phyloP scores from a whole-genome alignment of 2,329 filamentous ascomycete genomes.

The Tolypocladium ophioglossoides region DNA sequence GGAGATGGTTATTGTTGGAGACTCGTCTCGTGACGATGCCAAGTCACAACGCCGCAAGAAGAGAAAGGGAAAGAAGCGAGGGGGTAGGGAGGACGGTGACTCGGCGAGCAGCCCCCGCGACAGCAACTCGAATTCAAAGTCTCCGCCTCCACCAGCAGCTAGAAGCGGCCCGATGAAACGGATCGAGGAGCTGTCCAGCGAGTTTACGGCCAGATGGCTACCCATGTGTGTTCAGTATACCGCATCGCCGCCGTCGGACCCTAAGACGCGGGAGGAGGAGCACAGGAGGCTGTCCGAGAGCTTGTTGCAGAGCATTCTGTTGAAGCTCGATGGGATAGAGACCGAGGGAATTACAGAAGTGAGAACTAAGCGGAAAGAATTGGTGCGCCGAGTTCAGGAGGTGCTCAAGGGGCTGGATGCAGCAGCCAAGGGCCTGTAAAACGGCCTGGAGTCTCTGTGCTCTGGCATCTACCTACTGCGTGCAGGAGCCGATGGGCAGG shows the following conservation, averaged over 20 bases:
- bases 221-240: constrained; percentile 55
- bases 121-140: constrained; percentile 28
- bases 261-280: constrained; percentile 60
- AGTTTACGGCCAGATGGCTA: constrained; percentile 54
- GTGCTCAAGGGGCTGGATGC: constrained; percentile 55
- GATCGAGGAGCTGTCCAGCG: constrained; percentile 52
- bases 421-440: constrained; percentile 18
- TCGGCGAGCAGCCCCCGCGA: constrained; percentile 33
- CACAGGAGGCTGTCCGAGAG: constrained; percentile 68
- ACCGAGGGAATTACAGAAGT: constrained; percentile 58
- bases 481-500: background rate
- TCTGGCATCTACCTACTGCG: background rate
- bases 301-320: constrained; percentile 61
- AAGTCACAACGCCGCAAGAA: constrained; percentile 27
- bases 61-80: constrained; percentile 33
- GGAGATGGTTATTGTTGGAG: constrained; percentile 35
- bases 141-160: constrained; percentile 15
- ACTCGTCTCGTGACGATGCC: constrained; percentile 22
- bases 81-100: constrained; percentile 26
- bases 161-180: constrained; percentile 36
- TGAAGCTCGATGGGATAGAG: constrained; percentile 70
- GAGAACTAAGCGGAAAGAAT: constrained; percentile 54
- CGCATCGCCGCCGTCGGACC: constrained; percentile 50
- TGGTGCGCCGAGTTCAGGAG: constrained; percentile 62
- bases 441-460: background rate